Conservation (phyloP, 2,329 filamentous ascomycete genomes). For the Talaromyces marneffei region DNA sequence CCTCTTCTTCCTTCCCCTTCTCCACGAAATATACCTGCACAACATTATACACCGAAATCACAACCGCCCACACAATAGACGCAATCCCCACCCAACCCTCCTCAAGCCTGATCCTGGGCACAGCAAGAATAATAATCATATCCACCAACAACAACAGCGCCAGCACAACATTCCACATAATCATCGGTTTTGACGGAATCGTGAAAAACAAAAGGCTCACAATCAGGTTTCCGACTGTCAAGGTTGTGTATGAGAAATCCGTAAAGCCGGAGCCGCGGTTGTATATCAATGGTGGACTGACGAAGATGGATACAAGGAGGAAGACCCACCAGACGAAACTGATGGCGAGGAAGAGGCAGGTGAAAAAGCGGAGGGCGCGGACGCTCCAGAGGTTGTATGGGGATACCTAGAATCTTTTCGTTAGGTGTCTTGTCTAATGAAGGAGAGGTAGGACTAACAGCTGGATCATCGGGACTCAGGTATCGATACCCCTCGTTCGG, state of each 20-base stretch:
- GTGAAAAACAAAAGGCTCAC: conserved; percentile 81
- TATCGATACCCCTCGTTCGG: conserved; percentile 58
- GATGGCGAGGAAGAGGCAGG: conserved; percentile 66
- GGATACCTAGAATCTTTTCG: conserved; percentile 48
- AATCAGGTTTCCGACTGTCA: conserved; percentile 70
- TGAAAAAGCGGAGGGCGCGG: conserved; percentile 70
- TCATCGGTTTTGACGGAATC: conserved; percentile 71
- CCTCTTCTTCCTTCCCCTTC: conserved; percentile 90
- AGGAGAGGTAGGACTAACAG: conserved; percentile 58
- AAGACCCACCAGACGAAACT: conserved; percentile 91
- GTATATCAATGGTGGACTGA: conserved; percentile 80
- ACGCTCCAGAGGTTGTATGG: conserved; percentile 95
- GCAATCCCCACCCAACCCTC: conserved; percentile 89
- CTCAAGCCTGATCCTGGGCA: conserved; percentile 68
- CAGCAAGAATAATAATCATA: conserved; percentile 71
- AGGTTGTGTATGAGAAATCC: conserved; percentile 73
- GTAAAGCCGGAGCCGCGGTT: conserved; percentile 89
- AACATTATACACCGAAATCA: conserved; percentile 75
- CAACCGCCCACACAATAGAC: conserved; percentile 73
- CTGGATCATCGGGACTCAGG: conserved; percentile 72
- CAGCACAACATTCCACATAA: conserved; percentile 65
- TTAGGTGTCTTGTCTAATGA: too few relatives aligned
- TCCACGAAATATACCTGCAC: conserved; percentile 73
- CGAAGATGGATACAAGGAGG: conserved; percentile 81
- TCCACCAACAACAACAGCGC: conserved; percentile 64